phyloP scores from a whole-genome alignment of 2,329 filamentous ascomycete species.

The Aureobasidium sp. region DNA sequence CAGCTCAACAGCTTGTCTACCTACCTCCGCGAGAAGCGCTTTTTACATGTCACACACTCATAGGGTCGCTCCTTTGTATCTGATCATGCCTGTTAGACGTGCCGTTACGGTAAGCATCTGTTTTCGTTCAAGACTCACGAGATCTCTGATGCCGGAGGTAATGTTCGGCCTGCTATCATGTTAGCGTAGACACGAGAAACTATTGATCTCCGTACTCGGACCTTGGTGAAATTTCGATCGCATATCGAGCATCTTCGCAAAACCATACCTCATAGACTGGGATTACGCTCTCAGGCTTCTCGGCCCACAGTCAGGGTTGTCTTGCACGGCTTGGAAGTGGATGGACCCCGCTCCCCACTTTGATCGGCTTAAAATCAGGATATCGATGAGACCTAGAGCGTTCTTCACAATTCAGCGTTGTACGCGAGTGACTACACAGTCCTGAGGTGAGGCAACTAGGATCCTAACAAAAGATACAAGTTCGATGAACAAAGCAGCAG shows the following conservation, averaged over 20 bases:
- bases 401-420: neutral
- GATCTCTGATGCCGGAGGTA: slow-evolving; percentile 48
- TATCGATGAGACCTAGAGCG: neutral
- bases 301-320: neutral
- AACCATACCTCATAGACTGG: slow-evolving; percentile 13
- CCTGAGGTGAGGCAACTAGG: neutral
- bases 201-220: neutral
- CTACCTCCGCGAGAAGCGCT: slow-evolving; percentile 47
- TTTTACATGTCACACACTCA: slow-evolving; percentile 45
- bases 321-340: neutral
- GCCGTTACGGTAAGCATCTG: slow-evolving; percentile 15
- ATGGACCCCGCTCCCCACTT: slow-evolving; percentile 7
- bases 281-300: neutral
- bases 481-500: neutral
- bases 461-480: neutral
- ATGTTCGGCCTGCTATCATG: slow-evolving; percentile 34
- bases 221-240: slow-evolving; percentile 46
- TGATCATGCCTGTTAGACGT: slow-evolving; percentile 20
- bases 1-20: neutral
- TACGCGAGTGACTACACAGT: neutral
- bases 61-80: slow-evolving; percentile 48
- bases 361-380: neutral
- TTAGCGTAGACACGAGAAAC: neutral
- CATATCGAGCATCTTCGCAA: slow-evolving; percentile 25
- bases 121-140: slow-evolving; percentile 32